Percentiles rank a stretch among this genome's conserved stretches.
phyloP scores from a whole-genome alignment of 1,284 basidiomycete species.

The Heliocybe sulcata region DNA sequence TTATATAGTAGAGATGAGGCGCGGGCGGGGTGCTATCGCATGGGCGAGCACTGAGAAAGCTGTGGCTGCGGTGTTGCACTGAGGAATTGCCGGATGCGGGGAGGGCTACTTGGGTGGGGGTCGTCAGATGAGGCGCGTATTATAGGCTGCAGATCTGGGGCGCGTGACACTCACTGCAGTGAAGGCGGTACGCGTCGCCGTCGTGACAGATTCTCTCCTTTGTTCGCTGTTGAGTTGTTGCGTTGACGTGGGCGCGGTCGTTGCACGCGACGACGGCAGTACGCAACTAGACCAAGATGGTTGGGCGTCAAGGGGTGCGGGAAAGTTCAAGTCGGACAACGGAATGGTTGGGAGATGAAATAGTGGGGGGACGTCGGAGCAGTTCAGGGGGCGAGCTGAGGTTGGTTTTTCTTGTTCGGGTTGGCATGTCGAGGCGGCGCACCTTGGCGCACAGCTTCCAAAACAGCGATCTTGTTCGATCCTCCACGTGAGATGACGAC shows the following conservation, averaged over 20 bases:
- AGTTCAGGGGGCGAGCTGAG: background rate
- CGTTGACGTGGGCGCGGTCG: background rate
- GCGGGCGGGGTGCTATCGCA: no score
- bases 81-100: background rate
- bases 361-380: background rate
- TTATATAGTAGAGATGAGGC: background rate
- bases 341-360: background rate
- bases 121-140: background rate
- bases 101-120: background rate
- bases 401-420: constrained; percentile 1
- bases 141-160: background rate
- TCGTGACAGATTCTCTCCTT: background rate
- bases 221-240: background rate
- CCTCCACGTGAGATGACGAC: background rate
- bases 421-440: background rate
- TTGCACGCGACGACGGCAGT: no score
- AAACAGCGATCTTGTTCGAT: background rate
- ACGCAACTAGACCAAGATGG: no score
- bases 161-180: background rate
- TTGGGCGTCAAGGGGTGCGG: no score
- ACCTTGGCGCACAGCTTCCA: background rate
- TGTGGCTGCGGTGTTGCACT: background rate
- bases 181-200: background rate
- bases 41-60: no score
- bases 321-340: no score